Conservation (phyloP, 441 rosid genomes). For the Gossypium laxum region DNA sequence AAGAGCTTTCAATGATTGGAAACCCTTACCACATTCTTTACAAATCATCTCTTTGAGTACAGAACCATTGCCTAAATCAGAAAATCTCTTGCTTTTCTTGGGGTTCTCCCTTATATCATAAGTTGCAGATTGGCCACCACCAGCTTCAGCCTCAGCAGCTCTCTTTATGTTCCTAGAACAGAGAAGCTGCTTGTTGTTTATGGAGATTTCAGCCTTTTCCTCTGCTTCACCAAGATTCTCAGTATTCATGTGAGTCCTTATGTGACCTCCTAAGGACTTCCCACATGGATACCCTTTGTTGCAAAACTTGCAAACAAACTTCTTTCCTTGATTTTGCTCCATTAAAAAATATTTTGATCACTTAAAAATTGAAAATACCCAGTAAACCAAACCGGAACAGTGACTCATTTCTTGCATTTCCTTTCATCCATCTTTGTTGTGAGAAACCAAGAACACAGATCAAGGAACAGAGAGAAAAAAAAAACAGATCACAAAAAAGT, state of each 20-base stretch:
- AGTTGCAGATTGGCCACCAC: constrained; percentile 36
- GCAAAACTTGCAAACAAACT: constrained; percentile 61
- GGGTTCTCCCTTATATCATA: constrained; percentile 66
- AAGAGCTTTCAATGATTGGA: constrained; percentile 62
- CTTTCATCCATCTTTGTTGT: too few relatives aligned
- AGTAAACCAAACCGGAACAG: constrained; percentile 21
- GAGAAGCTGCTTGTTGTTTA: constrained; percentile 14
- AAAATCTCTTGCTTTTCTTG: constrained; percentile 48
- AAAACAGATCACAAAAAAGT: constrained; percentile 32
- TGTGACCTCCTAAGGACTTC: constrained; percentile 81
- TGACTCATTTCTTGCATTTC: constrained; percentile 17
- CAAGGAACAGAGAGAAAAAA: constrained; percentile 16
- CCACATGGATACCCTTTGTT: constrained; percentile 65
- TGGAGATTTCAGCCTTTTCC: constrained; percentile 29
- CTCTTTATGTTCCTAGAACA: constrained; percentile 14
- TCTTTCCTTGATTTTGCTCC: constrained; percentile 43
- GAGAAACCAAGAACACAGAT: constrained; percentile 23
- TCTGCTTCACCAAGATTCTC: constrained; percentile 25
- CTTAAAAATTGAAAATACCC: constrained; percentile 17
- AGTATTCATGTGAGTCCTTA: constrained; percentile 53
- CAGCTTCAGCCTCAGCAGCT: constrained; percentile 21
- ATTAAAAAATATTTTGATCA: constrained; percentile 19
- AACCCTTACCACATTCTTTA: constrained; percentile 68
- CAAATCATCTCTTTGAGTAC: constrained; percentile 34
- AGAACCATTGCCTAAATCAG: constrained; percentile 29